Conservation (phyloP, 441 rosid genomes). For the Breynia disticha region DNA sequence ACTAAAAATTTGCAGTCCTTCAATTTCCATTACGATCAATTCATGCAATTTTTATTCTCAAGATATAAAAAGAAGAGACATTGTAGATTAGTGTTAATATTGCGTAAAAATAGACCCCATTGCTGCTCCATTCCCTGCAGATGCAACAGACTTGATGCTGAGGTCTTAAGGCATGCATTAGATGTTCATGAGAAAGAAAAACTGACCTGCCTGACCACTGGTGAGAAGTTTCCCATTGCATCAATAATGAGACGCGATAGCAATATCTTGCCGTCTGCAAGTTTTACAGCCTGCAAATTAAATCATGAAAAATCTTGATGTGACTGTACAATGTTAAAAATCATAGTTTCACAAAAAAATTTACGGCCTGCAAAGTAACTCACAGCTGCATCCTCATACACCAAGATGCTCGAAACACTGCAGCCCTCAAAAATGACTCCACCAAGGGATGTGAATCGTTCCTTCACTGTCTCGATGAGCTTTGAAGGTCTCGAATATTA, state of each 20-base stretch:
- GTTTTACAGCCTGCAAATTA: conserved; percentile 46
- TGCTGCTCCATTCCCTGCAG: background rate
- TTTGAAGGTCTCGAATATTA: conserved; percentile 62
- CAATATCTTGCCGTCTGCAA: conserved; percentile 52
- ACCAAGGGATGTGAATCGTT: conserved; percentile 64
- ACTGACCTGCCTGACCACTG: conserved; percentile 76
- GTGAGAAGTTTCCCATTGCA: conserved; percentile 97
- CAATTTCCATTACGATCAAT: no score
- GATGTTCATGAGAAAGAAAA: conserved; percentile 13
- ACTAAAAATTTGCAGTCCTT: background rate
- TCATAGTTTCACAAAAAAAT: no score
- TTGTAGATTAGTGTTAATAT: no score
- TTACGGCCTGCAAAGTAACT: conserved; percentile 28
- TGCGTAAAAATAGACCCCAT: background rate
- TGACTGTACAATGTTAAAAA: background rate
- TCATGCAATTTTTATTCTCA: no score
- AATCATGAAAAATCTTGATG: conserved; percentile 5
- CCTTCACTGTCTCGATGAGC: conserved; percentile 74
- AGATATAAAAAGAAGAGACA: no score
- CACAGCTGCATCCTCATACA: conserved; percentile 61
- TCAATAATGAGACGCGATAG: conserved; percentile 68
- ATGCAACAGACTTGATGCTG: background rate
- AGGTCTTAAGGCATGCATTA: background rate
- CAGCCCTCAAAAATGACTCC: conserved; percentile 79
- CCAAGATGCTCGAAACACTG: conserved; percentile 49